Percentiles rank a stretch among this genome's conserved stretches.
These are phyloP conservation scores for Lophiotrema nucula DNA, from an alignment of 495 filamentous ascomycete genomes.

Conservation along the genomic window DNA sequence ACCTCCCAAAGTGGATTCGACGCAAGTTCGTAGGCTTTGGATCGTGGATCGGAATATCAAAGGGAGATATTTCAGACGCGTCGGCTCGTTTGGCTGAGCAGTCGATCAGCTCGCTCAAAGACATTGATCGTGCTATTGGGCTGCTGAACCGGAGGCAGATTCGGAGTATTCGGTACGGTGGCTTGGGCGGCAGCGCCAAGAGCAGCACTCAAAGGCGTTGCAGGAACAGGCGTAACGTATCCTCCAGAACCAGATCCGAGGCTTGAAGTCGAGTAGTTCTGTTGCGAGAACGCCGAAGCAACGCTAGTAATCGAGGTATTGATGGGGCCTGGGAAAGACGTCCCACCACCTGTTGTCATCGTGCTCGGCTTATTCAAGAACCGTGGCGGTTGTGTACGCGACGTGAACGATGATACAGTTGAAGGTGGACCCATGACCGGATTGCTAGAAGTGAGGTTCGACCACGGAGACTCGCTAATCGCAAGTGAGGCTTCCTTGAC, in stretches of 20 bases:
- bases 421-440: constrained; percentile 11
- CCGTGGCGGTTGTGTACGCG: constrained; percentile 21
- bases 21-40: too few species aligned
- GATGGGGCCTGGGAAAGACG: constrained; percentile 26
- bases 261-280: constrained; percentile 31
- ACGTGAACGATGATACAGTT: constrained; percentile 15
- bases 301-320: constrained; percentile 32
- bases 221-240: constrained; percentile 51
- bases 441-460: constrained; percentile 43
- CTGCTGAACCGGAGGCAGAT: neutral
- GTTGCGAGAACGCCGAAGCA: constrained; percentile 12
- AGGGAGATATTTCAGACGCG: constrained; percentile 4
- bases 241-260: constrained; percentile 35
- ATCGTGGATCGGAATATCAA: too few species aligned
- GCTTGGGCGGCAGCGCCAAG: constrained; percentile 86
- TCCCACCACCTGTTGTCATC: neutral
- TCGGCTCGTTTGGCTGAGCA: constrained; percentile 19
- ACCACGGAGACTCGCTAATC: constrained; percentile 79
- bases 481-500: constrained; percentile 72
- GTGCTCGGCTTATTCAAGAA: constrained; percentile 9
- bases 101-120: constrained; percentile 44
- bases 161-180: constrained; percentile 78
- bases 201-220: constrained; percentile 78
- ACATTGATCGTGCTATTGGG: constrained; percentile 3
- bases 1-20: too few species aligned